Evolutionary conservation across 23 red algal species (phyloP), one percentile per base, ranked within the genome.

Genomic region (Gracilaria domingensis): DNA sequence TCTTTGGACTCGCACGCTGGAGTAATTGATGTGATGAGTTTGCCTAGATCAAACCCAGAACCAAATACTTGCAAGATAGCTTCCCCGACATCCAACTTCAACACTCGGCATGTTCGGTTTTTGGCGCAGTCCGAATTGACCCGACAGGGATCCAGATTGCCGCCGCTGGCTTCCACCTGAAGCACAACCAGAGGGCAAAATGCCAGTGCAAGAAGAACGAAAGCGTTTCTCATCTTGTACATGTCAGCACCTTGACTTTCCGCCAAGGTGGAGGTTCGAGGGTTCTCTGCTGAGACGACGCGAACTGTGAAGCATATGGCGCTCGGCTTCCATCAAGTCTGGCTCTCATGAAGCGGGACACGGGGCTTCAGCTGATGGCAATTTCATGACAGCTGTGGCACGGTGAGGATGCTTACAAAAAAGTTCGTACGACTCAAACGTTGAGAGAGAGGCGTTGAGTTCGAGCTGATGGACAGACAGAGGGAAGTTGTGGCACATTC

Each of bases 371-470:
- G 64, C 30, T 69, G 64, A 17, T 37, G 30, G 64, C 64, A 36
- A 17, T 28, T 65, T 65, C 60, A 65, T 69, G 64, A 69, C 64
- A 69, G 64, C 16, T 69, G 64, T 37, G 38, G 64, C 64, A 69
- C 64, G 64, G 64, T 32, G 64, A 37, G 16, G 7, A 14, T 37
- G 64, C 64, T 69, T 69, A 69, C 64, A 69, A 37, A 69, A 34
- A 12, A 29, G 23, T 65, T 30, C 14, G 1, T 12, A 14, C 18
- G 64, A 32, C 0, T 7, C 4, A 24, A 9, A 34, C 20, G 12
- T 36, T 17, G 64, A 17, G 29, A 69, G 32, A 0, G 30, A 65
- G 60, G 20, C 24, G 24, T 62, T 62, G 5, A 29, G 16, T 62
- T 30, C 26, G 29, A 45, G 42, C 42, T 45, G 42, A 45, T 4